Conservation (phyloP, 2,329 filamentous ascomycete species). For the Beauveria varroae region DNA sequence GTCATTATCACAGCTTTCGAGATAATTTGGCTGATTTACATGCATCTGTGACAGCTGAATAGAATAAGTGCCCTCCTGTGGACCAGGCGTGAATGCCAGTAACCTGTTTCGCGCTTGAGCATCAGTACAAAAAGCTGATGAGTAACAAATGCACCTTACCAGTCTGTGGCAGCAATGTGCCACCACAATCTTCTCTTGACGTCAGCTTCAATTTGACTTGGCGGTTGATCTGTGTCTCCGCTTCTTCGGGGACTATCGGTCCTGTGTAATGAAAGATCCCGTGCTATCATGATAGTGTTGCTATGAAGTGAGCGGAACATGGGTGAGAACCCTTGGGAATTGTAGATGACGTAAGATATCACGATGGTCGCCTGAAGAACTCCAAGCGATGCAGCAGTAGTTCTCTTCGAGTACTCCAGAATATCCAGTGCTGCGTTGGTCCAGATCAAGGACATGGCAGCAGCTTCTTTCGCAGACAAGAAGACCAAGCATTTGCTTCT, state of each 20-base stretch:
- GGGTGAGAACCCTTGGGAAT: background rate
- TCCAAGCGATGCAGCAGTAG: background rate
- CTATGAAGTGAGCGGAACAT: conserved; percentile 3
- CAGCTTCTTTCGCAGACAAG: background rate
- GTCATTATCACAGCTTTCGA: background rate
- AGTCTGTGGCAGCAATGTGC: conserved; percentile 2
- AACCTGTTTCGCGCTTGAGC: background rate
- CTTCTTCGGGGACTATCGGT: background rate
- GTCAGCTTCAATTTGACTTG: background rate
- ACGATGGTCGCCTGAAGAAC: background rate
- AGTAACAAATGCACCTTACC: background rate
- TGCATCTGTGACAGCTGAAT: background rate
- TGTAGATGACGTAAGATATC: background rate
- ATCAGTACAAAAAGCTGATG: background rate
- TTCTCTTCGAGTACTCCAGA: background rate
- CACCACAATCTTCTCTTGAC: conserved; percentile 1
- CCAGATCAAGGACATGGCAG: background rate
- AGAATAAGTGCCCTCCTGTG: conserved; percentile 2
- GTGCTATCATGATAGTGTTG: background rate
- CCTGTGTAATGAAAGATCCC: background rate
- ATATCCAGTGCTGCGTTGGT: background rate
- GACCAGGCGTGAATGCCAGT: background rate
- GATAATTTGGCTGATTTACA: background rate
- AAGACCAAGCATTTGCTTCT: background rate
- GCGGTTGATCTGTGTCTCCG: background rate